Conservation (phyloP, 352 stramenopile genomes). For the Pythium rhizo-oryzae region DNA sequence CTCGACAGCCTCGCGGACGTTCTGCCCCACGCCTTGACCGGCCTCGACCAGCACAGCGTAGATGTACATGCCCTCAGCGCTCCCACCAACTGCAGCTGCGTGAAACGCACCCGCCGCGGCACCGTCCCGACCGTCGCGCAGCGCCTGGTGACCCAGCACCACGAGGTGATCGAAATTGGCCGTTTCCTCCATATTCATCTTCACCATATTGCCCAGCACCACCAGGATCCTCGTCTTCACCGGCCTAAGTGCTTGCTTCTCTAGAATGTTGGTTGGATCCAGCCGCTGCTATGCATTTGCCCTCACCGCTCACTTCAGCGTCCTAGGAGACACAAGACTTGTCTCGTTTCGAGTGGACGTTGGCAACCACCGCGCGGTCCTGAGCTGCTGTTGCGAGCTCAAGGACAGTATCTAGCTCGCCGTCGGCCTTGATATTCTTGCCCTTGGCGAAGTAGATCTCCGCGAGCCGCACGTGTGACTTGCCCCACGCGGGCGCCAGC, state of each 20-base stretch:
- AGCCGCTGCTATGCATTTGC: neutral
- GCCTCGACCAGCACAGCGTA: too few species aligned
- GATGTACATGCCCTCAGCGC: slow-evolving; percentile 8
- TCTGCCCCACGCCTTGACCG: too few species aligned
- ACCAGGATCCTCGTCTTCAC: neutral
- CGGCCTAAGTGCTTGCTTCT: neutral
- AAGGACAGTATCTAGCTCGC: too few species aligned
- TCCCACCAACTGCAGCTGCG: neutral
- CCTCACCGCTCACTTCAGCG: slow-evolving; percentile 7
- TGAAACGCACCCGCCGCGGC: slow-evolving; percentile 2
- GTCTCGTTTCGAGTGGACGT: neutral
- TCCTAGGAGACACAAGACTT: slow-evolving; percentile 17
- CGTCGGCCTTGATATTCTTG: too few species aligned
- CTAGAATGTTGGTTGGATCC: slow-evolving; percentile 1
- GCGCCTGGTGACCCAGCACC: slow-evolving; percentile 8
- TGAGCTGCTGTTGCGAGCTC: slow-evolving; percentile 4
- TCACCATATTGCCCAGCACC: slow-evolving; percentile 5
- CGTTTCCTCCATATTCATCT: neutral
- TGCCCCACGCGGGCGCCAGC: too few species aligned
- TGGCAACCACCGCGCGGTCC: neutral
- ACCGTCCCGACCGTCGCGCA: neutral
- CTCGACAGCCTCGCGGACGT: too few species aligned
- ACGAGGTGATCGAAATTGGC: neutral
- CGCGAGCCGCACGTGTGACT: too few species aligned
- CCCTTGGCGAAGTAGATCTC: too few species aligned